Conservation (phyloP, 2,329 filamentous ascomycete genomes). For the Pseudogymnoascus sp. region DNA sequence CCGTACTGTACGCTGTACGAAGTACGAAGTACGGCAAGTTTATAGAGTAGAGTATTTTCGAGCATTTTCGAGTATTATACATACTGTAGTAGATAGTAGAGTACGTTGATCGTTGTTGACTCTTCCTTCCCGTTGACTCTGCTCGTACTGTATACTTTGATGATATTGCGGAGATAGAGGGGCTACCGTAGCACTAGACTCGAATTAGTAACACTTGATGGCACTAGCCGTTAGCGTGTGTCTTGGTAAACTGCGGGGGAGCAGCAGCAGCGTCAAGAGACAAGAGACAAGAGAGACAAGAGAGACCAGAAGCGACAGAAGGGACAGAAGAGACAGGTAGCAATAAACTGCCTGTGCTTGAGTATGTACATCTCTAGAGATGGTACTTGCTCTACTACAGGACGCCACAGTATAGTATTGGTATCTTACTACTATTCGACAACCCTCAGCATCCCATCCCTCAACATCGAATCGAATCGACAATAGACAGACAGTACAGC, state of each 20-base stretch:
- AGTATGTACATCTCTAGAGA: not conserved
- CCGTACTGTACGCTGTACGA: not conserved
- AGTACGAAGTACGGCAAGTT: not conserved
- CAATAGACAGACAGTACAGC: not conserved
- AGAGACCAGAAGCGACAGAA: not conserved
- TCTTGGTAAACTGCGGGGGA: slow-evolving; percentile 6
- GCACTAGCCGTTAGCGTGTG: slow-evolving; percentile 1
- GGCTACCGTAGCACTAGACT: slow-evolving; percentile 7
- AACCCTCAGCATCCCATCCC: not conserved
- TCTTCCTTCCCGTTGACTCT: not conserved
- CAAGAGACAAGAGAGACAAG: not conserved
- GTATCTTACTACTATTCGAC: not conserved
- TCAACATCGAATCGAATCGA: not conserved
- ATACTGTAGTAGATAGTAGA: not conserved
- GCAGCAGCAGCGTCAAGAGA: not conserved
- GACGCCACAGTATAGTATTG: not conserved
- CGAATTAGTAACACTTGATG: not conserved
- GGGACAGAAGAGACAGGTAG: not conserved
- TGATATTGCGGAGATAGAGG: slow-evolving; percentile 3
- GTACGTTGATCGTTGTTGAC: not conserved
- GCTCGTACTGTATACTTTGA: not conserved
- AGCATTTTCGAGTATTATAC: too few species aligned
- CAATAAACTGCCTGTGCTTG: not conserved
- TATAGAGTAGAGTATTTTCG: not conserved
- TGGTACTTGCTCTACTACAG: not conserved